Evolutionary conservation across 2,329 filamentous ascomycete genomes (phyloP).

Genomic region (Colletotrichum sp.): DNA sequence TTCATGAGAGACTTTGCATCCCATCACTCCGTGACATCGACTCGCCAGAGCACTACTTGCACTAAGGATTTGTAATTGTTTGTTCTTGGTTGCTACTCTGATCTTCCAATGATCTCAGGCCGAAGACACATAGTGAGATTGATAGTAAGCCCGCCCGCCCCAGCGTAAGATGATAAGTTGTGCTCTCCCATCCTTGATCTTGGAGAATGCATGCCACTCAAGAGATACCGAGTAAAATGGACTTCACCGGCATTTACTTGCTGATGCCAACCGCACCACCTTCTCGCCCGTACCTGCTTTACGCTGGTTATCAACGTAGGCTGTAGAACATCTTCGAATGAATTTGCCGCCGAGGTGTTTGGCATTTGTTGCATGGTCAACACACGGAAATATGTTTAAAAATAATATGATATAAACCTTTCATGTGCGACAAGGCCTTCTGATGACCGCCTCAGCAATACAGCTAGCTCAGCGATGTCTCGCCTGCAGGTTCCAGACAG

Average conservation of each 20-base stretch:
- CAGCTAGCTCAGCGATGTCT: conserved; percentile 2
- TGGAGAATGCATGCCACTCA: no score
- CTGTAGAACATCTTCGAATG: conserved; percentile 48
- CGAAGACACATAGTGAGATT: not conserved
- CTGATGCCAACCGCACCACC: conserved; percentile 2
- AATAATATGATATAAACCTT: no score
- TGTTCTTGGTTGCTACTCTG: not conserved
- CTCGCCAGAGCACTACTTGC: not conserved
- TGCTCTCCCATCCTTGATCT: rapidly evolving
- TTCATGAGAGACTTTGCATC: not conserved
- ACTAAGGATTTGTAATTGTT: not conserved
- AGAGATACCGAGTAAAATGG: not conserved
- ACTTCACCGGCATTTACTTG: conserved; percentile 17
- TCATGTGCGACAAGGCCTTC: not conserved
- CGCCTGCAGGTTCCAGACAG: conserved; percentile 38
- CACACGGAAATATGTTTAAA: no score
- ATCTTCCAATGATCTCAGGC: not conserved
- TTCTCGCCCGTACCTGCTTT: conserved; percentile 34
- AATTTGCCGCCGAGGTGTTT: conserved; percentile 55
- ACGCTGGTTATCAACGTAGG: conserved; percentile 71
- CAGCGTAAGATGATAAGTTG: no score
- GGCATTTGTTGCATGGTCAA: no score
- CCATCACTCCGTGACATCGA: not conserved
- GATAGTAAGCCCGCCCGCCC: not conserved
- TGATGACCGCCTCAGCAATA: conserved; percentile 40